These are phyloP conservation scores for Apophysomyces ossiformis DNA, from an alignment of 371 early-diverging fungal species.

Conservation along the genomic window DNA sequence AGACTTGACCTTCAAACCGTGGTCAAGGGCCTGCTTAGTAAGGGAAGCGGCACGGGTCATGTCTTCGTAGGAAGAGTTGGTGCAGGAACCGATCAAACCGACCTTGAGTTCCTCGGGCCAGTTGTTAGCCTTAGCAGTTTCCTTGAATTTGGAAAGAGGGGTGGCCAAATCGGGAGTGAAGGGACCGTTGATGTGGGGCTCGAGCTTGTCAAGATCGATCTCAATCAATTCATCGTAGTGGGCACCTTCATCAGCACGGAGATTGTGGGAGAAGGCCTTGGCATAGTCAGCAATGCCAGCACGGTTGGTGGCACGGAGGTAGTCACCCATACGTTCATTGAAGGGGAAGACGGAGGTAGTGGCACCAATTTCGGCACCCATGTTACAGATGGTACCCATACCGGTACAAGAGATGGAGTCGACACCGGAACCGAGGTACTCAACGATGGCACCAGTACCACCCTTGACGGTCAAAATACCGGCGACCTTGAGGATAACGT, in stretches of 20 bases:
- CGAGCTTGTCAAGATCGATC: conserved; percentile 83
- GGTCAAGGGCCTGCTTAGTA: conserved; percentile 80
- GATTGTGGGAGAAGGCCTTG: conserved; percentile 71
- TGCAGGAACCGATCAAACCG: conserved; percentile 94
- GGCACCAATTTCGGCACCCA: conserved; percentile 97
- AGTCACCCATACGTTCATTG: conserved; percentile 84
- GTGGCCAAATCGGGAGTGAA: conserved; percentile 95
- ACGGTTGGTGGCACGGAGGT: conserved; percentile 86
- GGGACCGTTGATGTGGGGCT: conserved; percentile 97
- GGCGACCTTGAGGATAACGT: conserved; percentile 91
- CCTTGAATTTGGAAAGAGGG: conserved; percentile 88
- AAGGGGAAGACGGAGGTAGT: conserved; percentile 96
- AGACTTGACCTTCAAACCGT: conserved; percentile 80
- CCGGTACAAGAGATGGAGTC: conserved; percentile 93
- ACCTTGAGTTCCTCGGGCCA: conserved; percentile 88
- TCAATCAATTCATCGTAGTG: conserved; percentile 93
- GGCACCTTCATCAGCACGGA: conserved; percentile 86
- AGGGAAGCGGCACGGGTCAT: conserved; percentile 91
- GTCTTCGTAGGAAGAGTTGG: conserved; percentile 95
- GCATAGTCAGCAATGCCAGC: conserved; percentile 75
- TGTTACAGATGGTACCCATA: conserved; percentile 98
- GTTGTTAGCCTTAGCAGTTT: conserved; percentile 74
- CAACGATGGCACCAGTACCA: conserved; percentile 94
- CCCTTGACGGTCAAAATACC: conserved; percentile 92
- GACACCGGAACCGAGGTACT: conserved; percentile 96